Percentiles rank a stretch among this genome's conserved stretches.
Evolutionary conservation across 192 early-diverging fungal species (phyloP).

Genomic region (Phlyctochytrium planicorne): DNA sequence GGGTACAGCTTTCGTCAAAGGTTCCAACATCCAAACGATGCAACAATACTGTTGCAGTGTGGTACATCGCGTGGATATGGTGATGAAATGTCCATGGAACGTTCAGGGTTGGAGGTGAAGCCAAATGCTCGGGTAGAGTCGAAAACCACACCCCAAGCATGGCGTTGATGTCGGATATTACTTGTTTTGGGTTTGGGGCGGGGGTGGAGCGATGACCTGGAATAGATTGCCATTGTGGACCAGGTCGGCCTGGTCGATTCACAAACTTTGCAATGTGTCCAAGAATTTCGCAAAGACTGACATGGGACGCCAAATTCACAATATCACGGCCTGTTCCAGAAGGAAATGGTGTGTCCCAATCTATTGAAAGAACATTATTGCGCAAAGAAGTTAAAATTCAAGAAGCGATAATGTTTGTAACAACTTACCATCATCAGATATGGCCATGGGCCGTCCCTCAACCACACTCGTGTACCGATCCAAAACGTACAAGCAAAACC

Average conservation of each 20-base stretch:
- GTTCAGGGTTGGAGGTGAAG: constrained; percentile 14
- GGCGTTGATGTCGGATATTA: constrained; percentile 31
- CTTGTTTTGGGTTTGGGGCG: constrained; percentile 4
- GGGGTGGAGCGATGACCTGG: too few relatives aligned
- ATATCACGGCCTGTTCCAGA: constrained; percentile 26
- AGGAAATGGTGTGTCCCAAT: constrained; percentile 52
- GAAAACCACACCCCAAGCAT: constrained; percentile 31
- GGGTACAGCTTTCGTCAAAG: constrained; percentile 29
- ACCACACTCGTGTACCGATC: constrained; percentile 46
- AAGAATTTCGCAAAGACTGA: constrained; percentile 46
- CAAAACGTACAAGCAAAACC: constrained; percentile 50
- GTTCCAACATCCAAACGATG: constrained; percentile 35
- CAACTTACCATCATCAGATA: constrained; percentile 45
- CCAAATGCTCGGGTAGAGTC: constrained; percentile 26
- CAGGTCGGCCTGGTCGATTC: constrained; percentile 35
- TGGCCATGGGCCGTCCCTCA: constrained; percentile 48
- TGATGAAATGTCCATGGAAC: constrained; percentile 46
- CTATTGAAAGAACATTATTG: constrained; percentile 19
- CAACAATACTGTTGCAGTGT: constrained; percentile 42
- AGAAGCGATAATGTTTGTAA: background rate
- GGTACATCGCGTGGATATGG: constrained; percentile 42
- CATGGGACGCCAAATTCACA: constrained; percentile 34
- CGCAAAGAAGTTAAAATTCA: too few relatives aligned
- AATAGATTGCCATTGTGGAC: background rate
- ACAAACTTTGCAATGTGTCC: constrained; percentile 46